Conservation (phyloP, 345 rosid genomes). For the Litchi chinensis region DNA sequence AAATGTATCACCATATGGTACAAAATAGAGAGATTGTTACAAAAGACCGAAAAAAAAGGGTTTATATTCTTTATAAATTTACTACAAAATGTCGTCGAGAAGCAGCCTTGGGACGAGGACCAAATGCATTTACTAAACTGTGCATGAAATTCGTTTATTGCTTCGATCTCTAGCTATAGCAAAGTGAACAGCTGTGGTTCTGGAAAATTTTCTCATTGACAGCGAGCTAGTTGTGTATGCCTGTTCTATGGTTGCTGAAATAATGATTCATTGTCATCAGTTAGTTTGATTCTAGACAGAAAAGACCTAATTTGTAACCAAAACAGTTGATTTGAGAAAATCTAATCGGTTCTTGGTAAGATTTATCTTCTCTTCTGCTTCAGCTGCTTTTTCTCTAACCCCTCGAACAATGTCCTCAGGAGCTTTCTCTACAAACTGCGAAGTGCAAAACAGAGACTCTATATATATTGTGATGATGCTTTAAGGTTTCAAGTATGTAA, state of each 20-base stretch:
- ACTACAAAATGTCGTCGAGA: not conserved
- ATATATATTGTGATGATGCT: not conserved
- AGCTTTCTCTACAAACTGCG: slow-evolving; percentile 85
- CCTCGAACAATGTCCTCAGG: slow-evolving; percentile 81
- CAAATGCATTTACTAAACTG: not conserved
- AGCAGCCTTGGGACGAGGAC: not conserved
- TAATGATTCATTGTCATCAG: not conserved
- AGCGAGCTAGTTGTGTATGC: not conserved
- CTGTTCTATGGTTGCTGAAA: not conserved
- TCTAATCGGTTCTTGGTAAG: slow-evolving; percentile 77
- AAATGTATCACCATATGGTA: not conserved
- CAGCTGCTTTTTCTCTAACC: slow-evolving; percentile 78
- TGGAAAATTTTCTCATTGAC: not conserved
- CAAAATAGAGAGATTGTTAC: not conserved
- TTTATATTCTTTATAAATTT: not conserved
- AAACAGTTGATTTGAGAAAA: slow-evolving; percentile 69
- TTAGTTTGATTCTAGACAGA: not conserved
- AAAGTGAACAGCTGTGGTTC: not conserved
- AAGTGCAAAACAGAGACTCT: slow-evolving; percentile 13
- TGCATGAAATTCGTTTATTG: not conserved
- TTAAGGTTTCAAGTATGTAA: too few species aligned
- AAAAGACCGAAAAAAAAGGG: not conserved
- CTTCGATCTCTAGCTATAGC: not conserved
- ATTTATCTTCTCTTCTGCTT: slow-evolving; percentile 84
- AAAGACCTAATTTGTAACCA: slow-evolving; percentile 51